A percentile compares a stretch with the other conserved stretches of the same genome.
Evolutionary conservation across 768 basidiomycete species (phyloP).

Genomic region (Serendipita vermifera): DNA sequence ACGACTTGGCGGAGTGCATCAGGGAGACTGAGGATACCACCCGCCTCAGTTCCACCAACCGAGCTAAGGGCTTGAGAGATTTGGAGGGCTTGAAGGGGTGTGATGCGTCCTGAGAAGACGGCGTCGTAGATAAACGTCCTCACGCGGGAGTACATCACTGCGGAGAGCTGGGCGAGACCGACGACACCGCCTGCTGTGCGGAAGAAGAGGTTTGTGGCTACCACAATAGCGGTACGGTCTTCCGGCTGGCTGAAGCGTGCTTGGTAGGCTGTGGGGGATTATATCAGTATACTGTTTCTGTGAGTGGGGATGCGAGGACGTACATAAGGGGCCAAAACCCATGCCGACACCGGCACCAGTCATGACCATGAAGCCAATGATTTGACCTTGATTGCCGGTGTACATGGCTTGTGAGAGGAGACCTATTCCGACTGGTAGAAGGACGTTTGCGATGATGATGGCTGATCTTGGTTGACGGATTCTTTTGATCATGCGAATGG

Average conservation of each 20-base stretch:
- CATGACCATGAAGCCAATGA: conserved; percentile 35
- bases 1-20: conserved; percentile 25
- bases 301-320: neutral
- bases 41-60: conserved; percentile 1
- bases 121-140: conserved; percentile 22
- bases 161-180: conserved; percentile 40
- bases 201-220: conserved; percentile 36
- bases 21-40: conserved; percentile 28
- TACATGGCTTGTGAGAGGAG: conserved; percentile 33
- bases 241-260: conserved; percentile 33
- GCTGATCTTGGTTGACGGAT: conserved; percentile 33
- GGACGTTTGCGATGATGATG: conserved; percentile 28
- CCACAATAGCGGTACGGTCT: conserved; percentile 31
- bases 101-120: conserved; percentile 22
- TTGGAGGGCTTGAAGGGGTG: conserved; percentile 19
- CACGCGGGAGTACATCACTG: conserved; percentile 35
- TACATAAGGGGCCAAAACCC: conserved; percentile 24
- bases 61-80: conserved; percentile 20
- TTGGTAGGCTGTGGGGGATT: conserved; percentile 25
- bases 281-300: neutral
- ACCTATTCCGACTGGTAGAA: conserved; percentile 32
- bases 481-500: conserved; percentile 26
- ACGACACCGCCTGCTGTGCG: conserved; percentile 38
- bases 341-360: conserved; percentile 34
- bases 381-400: conserved; percentile 23